Conservation (phyloP, 768 basidiomycete genomes). For the Dioszegia hungarica region DNA sequence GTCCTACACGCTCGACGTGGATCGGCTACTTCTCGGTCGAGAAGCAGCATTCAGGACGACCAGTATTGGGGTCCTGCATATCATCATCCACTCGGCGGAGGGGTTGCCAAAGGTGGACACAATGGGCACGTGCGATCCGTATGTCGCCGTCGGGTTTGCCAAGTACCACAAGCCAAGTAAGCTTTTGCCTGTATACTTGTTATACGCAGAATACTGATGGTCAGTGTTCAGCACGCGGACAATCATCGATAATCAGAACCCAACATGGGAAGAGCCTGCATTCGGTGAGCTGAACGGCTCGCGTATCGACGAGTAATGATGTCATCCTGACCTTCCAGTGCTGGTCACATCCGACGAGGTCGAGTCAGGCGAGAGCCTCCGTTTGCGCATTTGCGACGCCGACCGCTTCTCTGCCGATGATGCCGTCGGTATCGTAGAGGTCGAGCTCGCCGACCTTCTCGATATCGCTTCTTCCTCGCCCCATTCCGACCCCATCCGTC, state of each 20-base stretch:
- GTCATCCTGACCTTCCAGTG: slow-evolving; percentile 30
- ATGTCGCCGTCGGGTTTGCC: slow-evolving; percentile 39
- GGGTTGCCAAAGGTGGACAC: slow-evolving; percentile 43
- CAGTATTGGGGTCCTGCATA: slow-evolving; percentile 45
- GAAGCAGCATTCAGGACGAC: slow-evolving; percentile 40
- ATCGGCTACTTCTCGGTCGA: slow-evolving; percentile 45
- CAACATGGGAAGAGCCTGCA: slow-evolving; percentile 48
- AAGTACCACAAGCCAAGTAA: slow-evolving; percentile 45
- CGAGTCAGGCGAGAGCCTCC: slow-evolving; percentile 44
- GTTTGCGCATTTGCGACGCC: slow-evolving; percentile 41
- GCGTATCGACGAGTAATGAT: background rate
- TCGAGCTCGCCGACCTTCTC: slow-evolving; percentile 44
- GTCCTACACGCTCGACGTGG: slow-evolving; percentile 47
- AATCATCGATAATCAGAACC: slow-evolving; percentile 40
- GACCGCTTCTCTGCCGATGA: slow-evolving; percentile 48
- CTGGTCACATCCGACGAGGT: slow-evolving; percentile 43
- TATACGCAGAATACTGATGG: background rate
- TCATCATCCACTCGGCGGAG: slow-evolving; percentile 41
- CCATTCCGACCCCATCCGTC: slow-evolving; percentile 7
- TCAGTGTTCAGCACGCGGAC: slow-evolving; percentile 46
- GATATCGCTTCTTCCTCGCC: slow-evolving; percentile 9
- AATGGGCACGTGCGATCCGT: slow-evolving; percentile 46
- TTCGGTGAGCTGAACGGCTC: slow-evolving; percentile 24
- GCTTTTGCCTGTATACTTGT: background rate
- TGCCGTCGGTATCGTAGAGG: slow-evolving; percentile 43